Conservation (phyloP, 495 filamentous ascomycete genomes). For the Tirmania nivea region DNA sequence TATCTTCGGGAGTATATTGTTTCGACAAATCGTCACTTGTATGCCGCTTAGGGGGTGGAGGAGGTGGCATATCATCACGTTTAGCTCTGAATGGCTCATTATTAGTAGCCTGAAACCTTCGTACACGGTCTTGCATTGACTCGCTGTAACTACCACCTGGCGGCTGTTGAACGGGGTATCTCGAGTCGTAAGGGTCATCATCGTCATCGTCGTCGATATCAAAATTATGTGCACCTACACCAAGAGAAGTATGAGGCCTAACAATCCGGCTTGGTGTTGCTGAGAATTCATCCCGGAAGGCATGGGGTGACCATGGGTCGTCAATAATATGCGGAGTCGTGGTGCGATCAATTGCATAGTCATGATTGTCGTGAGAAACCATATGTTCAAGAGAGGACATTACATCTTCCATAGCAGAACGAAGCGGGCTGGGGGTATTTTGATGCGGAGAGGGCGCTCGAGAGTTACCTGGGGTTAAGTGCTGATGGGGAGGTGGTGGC, state of each 20-base stretch:
- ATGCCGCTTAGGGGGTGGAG: constrained; percentile 37
- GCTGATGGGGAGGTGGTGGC: constrained; percentile 17
- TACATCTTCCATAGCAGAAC: constrained; percentile 93
- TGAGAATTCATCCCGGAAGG: constrained; percentile 40
- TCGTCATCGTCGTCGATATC: constrained; percentile 32
- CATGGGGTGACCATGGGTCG: constrained; percentile 81
- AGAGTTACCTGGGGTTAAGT: constrained; percentile 16
- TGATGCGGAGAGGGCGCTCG: constrained; percentile 41
- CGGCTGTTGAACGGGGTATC: constrained; percentile 12
- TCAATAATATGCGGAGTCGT: constrained; percentile 26
- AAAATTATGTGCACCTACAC: constrained; percentile 36
- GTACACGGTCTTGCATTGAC: constrained; percentile 64
- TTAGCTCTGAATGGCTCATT: constrained; percentile 18
- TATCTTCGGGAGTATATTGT: not conserved
- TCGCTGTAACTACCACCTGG: constrained; percentile 49
- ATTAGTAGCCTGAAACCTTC: constrained; percentile 33
- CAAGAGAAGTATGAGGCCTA: constrained; percentile 52
- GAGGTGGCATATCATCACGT: constrained; percentile 35
- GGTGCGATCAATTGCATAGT: constrained; percentile 25
- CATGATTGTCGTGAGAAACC: constrained; percentile 26
- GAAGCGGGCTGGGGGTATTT: constrained; percentile 71
- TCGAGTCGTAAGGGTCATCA: constrained; percentile 22
- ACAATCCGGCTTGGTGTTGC: constrained; percentile 14
- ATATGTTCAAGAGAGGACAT: constrained; percentile 91
- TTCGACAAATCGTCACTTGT: constrained; percentile 16